phyloP scores from a whole-genome alignment of 805 yeast species.

The Candida insectorum region DNA sequence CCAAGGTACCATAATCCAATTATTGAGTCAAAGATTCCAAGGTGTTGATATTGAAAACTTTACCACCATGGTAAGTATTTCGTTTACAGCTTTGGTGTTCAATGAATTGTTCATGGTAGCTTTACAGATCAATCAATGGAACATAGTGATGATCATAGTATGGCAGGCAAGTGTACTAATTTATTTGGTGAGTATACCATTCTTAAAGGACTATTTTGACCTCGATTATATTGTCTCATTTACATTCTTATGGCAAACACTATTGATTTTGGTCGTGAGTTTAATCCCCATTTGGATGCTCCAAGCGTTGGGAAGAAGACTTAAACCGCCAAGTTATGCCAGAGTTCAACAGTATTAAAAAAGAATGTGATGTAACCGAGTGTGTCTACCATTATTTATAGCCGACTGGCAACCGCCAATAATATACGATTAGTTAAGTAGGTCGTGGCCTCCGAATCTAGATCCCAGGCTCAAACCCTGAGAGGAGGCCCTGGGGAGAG shows the following conservation, averaged over 20 bases:
- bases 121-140: slow-evolving; percentile 91
- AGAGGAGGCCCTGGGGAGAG: too few species aligned
- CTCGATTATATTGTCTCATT: slow-evolving; percentile 56
- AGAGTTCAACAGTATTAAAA: slow-evolving; percentile 97
- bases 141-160: slow-evolving; percentile 65
- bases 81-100: slow-evolving; percentile 73
- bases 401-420: too few species aligned
- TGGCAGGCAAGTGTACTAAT: slow-evolving; percentile 66
- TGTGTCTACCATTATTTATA: too few species aligned
- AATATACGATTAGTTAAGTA: too few species aligned
- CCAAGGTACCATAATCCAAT: slow-evolving; percentile 86
- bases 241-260: slow-evolving; percentile 65
- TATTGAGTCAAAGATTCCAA: slow-evolving; percentile 73
- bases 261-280: slow-evolving; percentile 62
- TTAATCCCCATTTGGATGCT: slow-evolving; percentile 88
- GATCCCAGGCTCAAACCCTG: too few species aligned
- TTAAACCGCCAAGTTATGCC: slow-evolving; percentile 94
- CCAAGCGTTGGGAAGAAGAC: slow-evolving; percentile 65
- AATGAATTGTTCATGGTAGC: slow-evolving; percentile 95
- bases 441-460: too few species aligned
- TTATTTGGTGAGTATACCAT: slow-evolving; percentile 76
- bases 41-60: slow-evolving; percentile 56
- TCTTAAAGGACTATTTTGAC: slow-evolving; percentile 83
- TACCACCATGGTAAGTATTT: slow-evolving; percentile 76
- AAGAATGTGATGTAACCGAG: too few species aligned